Conservation (phyloP, 345 rosid genomes). For the Citrus australasica region DNA sequence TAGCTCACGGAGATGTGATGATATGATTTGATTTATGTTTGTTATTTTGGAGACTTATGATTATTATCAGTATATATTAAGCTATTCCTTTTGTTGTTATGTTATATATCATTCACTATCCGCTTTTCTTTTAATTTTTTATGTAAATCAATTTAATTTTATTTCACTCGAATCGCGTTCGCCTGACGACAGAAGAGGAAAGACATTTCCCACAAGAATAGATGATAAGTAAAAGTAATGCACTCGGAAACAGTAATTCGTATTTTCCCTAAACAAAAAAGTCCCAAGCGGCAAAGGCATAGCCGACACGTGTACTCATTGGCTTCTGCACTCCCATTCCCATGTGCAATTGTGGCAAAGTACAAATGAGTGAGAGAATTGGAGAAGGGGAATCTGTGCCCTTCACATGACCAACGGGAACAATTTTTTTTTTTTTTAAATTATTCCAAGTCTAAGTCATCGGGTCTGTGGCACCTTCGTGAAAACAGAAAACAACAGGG, state of each 20-base stretch:
- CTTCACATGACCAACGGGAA: neutral
- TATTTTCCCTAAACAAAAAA: too few species aligned
- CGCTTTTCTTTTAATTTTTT: neutral
- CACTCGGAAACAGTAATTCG: too few species aligned
- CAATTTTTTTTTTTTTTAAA: too few species aligned
- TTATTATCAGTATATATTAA: neutral
- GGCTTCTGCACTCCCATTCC: too few species aligned
- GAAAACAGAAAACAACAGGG: neutral
- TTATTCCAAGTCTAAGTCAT: too few species aligned
- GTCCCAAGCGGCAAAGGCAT: neutral
- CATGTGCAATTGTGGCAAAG: too few species aligned
- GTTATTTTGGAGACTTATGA: neutral
- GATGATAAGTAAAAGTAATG: too few species aligned
- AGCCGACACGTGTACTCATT: neutral
- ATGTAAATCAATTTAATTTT: neutral
- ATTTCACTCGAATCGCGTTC: too few species aligned
- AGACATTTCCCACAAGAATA: neutral
- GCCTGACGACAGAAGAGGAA: neutral
- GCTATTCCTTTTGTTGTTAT: neutral
- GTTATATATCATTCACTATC: neutral
- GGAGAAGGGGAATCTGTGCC: neutral
- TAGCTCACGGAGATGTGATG: neutral
- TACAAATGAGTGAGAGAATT: neutral
- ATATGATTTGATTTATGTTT: neutral
- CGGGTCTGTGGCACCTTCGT: too few species aligned